Conservation (phyloP, 495 filamentous ascomycete genomes). For the Xylaria nigripes region DNA sequence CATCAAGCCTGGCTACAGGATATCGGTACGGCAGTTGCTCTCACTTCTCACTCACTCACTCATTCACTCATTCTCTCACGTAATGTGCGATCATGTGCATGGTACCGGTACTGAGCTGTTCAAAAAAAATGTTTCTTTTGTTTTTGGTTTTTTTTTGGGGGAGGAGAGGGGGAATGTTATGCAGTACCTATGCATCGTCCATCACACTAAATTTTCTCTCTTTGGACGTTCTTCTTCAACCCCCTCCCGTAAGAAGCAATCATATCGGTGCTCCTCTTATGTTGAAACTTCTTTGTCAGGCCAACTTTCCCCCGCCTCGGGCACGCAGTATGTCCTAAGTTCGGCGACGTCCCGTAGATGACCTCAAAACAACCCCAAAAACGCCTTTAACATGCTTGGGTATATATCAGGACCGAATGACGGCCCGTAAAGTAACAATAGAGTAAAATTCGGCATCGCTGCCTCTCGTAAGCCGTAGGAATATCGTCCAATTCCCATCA, state of each 20-base stretch:
- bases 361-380: constrained; percentile 6
- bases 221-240: constrained; percentile 9
- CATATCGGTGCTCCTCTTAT: constrained; percentile 21
- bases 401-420: constrained; percentile 27
- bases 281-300: constrained; percentile 14
- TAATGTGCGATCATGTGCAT: background rate
- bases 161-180: background rate
- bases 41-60: no score
- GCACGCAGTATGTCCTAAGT: no score
- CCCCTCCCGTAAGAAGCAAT: constrained; percentile 21
- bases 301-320: no score
- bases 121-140: background rate
- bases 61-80: no score
- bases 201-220: no score
- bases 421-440: constrained; percentile 7
- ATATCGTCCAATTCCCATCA: constrained; percentile 24
- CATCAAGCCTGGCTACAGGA: no score
- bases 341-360: constrained; percentile 5
- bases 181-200: background rate
- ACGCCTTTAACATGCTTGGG: constrained; percentile 27
- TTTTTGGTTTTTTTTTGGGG: background rate
- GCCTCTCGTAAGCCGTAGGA: constrained; percentile 23
- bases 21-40: no score
- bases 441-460: constrained; percentile 10
- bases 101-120: background rate